Evolutionary conservation across 78 protist species (phyloP), one percentile per base, ranked within the genome.

Genomic region (Salpingoeca rosetta): DNA sequence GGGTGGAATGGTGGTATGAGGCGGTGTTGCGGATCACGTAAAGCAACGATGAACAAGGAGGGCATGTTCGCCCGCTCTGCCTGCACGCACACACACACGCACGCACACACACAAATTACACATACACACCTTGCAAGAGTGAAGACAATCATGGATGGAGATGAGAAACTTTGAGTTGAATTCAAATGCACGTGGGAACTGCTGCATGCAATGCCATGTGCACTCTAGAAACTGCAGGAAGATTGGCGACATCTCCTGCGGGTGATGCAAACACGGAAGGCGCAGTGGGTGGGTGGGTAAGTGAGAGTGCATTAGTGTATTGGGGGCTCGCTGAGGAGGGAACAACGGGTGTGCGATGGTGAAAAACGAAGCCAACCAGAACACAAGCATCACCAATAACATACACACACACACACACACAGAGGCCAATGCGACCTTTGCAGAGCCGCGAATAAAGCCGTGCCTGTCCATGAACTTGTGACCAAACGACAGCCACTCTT

Each of bases 221-320:
- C 95, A 92, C 80, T 97, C 99, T 28, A 97, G 77, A 43, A 92
- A 96, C 88, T 96, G 98, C 24, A 92, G 84, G 87, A 97, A 97
- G 31, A 95, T 88, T 35, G 99, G 99, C 31, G 95, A 76, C 37
- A 87, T 56, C 51, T 95, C 84, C 24, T 76, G 27, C 36, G 56
- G 75, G n/a, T 17, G 3, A 7, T 84, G 56, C n/a, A n/a, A n/a
- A n/a, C n/a, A n/a, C n/a, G n/a, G n/a, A n/a, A n/a, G n/a, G n/a
- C n/a, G n/a, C n/a, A n/a, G n/a, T n/a, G n/a, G n/a, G n/a, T n/a
- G n/a, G n/a, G n/a, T n/a, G n/a, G n/a, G n/a, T n/a, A n/a, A n/a
- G n/a, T n/a, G n/a, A n/a, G n/a, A n/a, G n/a, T n/a, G n/a, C n/a
- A n/a, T n/a, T n/a, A n/a, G n/a, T n/a, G n/a, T n/a, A n/a, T n/a